A percentile compares a stretch with the other conserved stretches of the same genome.
Conservation (phyloP, 495 filamentous ascomycete species). For the Neurospora sp. region DNA sequence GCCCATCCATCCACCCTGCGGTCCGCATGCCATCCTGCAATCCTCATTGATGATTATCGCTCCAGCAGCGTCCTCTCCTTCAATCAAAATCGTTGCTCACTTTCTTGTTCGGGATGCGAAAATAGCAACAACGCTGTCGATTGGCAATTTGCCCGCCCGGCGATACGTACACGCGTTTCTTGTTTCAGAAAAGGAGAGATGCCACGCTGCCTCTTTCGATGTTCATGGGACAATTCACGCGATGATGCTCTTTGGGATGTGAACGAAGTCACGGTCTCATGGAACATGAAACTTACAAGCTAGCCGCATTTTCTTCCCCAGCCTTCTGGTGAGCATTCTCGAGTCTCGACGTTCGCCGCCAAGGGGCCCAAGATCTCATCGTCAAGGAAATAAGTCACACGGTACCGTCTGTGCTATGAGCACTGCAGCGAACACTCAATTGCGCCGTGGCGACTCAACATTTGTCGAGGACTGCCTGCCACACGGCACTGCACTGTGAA, state of each 20-base stretch:
- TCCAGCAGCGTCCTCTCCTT: neutral
- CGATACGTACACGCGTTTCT: neutral
- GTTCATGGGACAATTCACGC: neutral
- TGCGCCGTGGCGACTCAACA: neutral
- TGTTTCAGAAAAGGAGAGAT: neutral
- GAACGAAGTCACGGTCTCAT: neutral
- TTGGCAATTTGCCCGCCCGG: neutral
- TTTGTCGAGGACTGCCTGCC: neutral
- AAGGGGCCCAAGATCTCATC: neutral
- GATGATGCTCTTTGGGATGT: neutral
- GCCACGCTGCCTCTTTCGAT: neutral
- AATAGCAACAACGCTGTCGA: neutral
- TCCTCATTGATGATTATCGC: neutral
- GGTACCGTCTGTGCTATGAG: neutral
- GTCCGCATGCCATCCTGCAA: neutral
- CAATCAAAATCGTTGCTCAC: neutral
- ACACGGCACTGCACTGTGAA: neutral
- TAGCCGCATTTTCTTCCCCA: neutral
- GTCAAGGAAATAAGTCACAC: neutral
- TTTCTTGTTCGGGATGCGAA: neutral
- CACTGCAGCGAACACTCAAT: neutral
- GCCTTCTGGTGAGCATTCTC: neutral
- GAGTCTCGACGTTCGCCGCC: neutral
- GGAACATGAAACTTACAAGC: neutral
- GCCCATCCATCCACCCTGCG: neutral